These are phyloP conservation scores for Platismatia glauca DNA, from an alignment of 495 filamentous ascomycete species.

Conservation along the genomic window DNA sequence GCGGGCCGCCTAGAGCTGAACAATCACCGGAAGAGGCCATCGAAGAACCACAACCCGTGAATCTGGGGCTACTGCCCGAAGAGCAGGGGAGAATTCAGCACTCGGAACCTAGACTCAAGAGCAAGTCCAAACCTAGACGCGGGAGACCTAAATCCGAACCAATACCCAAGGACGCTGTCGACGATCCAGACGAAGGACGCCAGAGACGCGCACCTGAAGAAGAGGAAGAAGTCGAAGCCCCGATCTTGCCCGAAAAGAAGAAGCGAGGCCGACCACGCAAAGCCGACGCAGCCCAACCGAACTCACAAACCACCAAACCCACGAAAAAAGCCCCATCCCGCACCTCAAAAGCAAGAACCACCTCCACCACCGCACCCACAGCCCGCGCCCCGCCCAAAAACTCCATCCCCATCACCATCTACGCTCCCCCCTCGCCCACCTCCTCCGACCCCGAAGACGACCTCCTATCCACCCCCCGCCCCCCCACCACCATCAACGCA, in stretches of 20 bases:
- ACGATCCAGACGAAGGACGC: neutral
- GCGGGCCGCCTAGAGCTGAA: neutral
- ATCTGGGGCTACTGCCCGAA: neutral
- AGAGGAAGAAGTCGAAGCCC: conserved; percentile 1
- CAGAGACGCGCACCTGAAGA: neutral
- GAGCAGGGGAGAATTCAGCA: neutral
- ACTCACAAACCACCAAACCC: neutral
- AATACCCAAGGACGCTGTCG: neutral
- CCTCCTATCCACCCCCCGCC: conserved; percentile 26
- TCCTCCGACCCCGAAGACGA: conserved; percentile 34
- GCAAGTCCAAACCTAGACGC: neutral
- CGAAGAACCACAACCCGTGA: neutral
- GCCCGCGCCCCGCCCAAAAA: conserved; percentile 7
- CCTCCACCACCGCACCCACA: neutral
- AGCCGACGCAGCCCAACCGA: neutral
- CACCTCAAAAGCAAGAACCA: neutral
- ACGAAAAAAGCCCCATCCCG: neutral
- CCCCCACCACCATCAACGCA: conserved; percentile 10
- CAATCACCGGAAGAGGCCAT: neutral
- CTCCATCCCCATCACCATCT: conserved; percentile 17
- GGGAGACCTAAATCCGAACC: neutral
- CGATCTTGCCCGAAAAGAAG: conserved; percentile 2
- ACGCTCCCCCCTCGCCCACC: conserved; percentile 17
- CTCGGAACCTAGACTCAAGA: neutral
- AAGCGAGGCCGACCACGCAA: conserved; percentile 17